A percentile compares a stretch with the other conserved stretches of the same genome.
Conservation (phyloP, 2,329 filamentous ascomycete genomes). For the Neofusicoccum sp. region DNA sequence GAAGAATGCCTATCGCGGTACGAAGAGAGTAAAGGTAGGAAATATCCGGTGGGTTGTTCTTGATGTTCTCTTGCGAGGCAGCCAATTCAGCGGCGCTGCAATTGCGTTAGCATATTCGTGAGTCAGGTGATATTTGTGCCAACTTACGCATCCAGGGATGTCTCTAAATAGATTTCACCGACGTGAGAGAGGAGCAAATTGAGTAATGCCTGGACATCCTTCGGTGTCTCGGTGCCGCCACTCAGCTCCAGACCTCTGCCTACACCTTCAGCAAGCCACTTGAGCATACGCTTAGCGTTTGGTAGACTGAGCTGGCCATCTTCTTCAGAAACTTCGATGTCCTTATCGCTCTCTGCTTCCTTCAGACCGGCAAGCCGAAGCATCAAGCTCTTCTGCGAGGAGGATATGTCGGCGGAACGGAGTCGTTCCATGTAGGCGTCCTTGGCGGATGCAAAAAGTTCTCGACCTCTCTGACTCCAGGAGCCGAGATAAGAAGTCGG, state of each 20-base stretch:
- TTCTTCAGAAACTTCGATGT: conserved; percentile 86
- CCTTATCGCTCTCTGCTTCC: conserved; percentile 72
- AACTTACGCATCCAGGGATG: conserved; percentile 59
- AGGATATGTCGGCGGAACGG: conserved; percentile 82
- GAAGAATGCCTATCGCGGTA: conserved; percentile 81
- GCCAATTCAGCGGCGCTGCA: conserved; percentile 62
- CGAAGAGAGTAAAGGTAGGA: conserved; percentile 76
- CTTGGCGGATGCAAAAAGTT: conserved; percentile 81
- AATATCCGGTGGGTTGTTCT: conserved; percentile 83
- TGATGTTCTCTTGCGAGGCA: conserved; percentile 69
- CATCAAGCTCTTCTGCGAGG: conserved; percentile 87
- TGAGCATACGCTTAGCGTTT: conserved; percentile 97
- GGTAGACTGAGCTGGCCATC: conserved; percentile 79
- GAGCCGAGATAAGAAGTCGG: conserved; percentile 91
- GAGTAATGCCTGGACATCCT: conserved; percentile 83
- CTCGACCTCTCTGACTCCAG: conserved; percentile 83
- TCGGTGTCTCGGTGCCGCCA: conserved; percentile 82
- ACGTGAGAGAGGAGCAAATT: conserved; percentile 81
- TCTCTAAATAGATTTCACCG: conserved; percentile 75
- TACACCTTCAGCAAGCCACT: conserved; percentile 94
- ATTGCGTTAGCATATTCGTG: not conserved
- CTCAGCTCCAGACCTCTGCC: conserved; percentile 89
- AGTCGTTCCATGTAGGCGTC: conserved; percentile 88
- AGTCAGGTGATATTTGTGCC: too few relatives aligned
- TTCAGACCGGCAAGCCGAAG: conserved; percentile 80